Percentiles rank a stretch among this genome's conserved stretches.
Conservation (phyloP, 177 flowering plant genomes). For the Vitis hybrid region DNA sequence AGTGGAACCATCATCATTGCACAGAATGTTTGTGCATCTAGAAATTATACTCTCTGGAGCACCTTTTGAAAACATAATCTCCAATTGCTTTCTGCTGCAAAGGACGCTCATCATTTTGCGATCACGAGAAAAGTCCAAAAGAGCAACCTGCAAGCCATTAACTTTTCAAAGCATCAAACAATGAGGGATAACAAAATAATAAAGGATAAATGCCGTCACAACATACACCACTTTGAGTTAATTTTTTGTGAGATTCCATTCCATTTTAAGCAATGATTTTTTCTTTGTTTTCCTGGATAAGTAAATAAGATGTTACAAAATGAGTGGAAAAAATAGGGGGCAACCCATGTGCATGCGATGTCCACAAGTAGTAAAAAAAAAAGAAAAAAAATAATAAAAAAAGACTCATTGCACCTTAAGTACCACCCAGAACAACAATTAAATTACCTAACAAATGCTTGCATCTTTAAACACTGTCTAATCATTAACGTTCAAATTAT, state of each 20-base stretch:
- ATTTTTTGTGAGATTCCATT: too few relatives aligned
- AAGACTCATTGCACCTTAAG: too few relatives aligned
- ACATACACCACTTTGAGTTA: neutral
- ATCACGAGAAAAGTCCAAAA: slow-evolving; percentile 95
- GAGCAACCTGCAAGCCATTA: slow-evolving; percentile 53
- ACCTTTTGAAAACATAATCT: slow-evolving; percentile 87
- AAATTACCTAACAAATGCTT: too few relatives aligned
- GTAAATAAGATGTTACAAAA: neutral
- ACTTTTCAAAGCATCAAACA: neutral
- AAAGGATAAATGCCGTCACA: neutral
- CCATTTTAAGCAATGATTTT: too few relatives aligned
- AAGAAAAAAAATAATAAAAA: too few relatives aligned
- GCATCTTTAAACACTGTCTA: too few relatives aligned
- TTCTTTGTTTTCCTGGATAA: too few relatives aligned
- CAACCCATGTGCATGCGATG: too few relatives aligned
- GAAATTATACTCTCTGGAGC: slow-evolving; percentile 96
- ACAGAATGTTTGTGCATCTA: slow-evolving; percentile 74
- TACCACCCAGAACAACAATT: too few relatives aligned
- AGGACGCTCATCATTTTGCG: slow-evolving; percentile 99
- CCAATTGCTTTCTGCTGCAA: slow-evolving; percentile 76
- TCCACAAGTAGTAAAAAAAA: too few relatives aligned
- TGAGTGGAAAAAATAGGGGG: neutral
- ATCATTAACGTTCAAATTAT: too few relatives aligned
- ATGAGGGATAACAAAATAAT: neutral
- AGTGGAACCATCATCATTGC: slow-evolving; percentile 88